Percentiles rank a stretch among this genome's conserved stretches.
phyloP scores from a whole-genome alignment of 176 grass and related monocot species.

The Aegilops umbellulata region DNA sequence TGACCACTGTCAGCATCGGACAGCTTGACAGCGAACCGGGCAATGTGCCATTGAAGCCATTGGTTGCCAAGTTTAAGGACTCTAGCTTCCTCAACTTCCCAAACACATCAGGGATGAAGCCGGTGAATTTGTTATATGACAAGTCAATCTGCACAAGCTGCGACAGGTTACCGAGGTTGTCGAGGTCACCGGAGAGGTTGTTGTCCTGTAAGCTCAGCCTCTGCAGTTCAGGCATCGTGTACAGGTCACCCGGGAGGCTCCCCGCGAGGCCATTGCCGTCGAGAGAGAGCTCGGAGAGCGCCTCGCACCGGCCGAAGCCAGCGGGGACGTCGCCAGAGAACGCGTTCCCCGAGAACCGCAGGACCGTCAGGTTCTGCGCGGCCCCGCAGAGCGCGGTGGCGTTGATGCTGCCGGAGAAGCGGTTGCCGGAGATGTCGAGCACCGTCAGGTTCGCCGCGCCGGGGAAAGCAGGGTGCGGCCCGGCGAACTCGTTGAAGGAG shows the following conservation, averaged over 20 bases:
- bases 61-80: constrained; percentile 44
- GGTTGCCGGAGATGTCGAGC: constrained; percentile 58
- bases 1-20: constrained; percentile 49
- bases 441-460: constrained; percentile 49
- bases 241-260: constrained; percentile 62
- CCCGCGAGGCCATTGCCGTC: constrained; percentile 58
- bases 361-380: constrained; percentile 35
- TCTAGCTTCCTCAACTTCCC: constrained; percentile 54
- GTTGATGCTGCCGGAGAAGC: constrained; percentile 49
- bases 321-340: constrained; percentile 53
- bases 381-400: constrained; percentile 46
- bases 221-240: constrained; percentile 38
- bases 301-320: constrained; percentile 46
- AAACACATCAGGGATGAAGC: constrained; percentile 75
- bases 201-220: constrained; percentile 63
- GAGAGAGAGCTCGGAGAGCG: constrained; percentile 60
- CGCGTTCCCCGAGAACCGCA: constrained; percentile 58
- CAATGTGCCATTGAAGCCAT: constrained; percentile 52
- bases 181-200: constrained; percentile 47
- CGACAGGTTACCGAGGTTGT: constrained; percentile 55
- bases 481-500: constrained; percentile 70
- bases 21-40: constrained; percentile 63
- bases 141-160: constrained; percentile 67
- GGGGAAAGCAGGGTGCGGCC: constrained; percentile 51
- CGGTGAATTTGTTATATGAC: constrained; percentile 62